Evolutionary conservation across 1,284 basidiomycete species (phyloP), one percentile per base, ranked within the genome.

Genomic region (Neotropicomus parvogracilis): DNA sequence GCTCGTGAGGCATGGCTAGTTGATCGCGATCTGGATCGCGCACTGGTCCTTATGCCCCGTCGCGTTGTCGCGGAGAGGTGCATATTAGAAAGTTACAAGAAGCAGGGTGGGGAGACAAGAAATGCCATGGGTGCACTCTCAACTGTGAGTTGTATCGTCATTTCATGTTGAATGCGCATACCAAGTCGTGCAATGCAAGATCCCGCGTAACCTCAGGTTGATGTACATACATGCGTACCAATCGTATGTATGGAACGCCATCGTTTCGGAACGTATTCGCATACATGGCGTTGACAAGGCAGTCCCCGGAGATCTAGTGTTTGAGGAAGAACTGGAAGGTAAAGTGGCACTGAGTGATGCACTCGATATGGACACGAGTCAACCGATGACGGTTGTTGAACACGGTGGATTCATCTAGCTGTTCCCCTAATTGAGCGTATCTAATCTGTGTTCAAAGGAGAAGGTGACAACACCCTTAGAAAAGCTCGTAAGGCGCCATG

Each of bases 151-250:
- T 21, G 16, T 47, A n/a, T n/a, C 13, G 40, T 47, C 24, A 40
- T 44, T 20, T 37, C 29, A 41, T n/a, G 16, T 38, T 24, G 32
- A 14, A 43, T 13, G 21, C 7, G 6, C 12, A 44, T 39, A 40
- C 21, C 4, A 33, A 53, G 12, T 26, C 38, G 10, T 41, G 10
- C 32, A 17, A 27, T 20, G 27, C 8, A 59, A 95, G 92, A 97
- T 97, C 54, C 95, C 94, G n/a, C 80, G 88, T 47, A 97, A 95
- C 63, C 77, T 99, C 54, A 80, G 95, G 40, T 74, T 95, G 54
- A 98, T 99, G 91, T 99, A 99, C 64, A 84, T 98, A 40, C 97
- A 99, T 68, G 95, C 95, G 31, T 99, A 98, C 68, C 97, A 99
- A 68, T 95, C 92, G 14, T 99, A 98, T 61, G 85, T 99, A 26